Conservation (phyloP, 305 asterid genomes). For the Fraxinus dipetala region DNA sequence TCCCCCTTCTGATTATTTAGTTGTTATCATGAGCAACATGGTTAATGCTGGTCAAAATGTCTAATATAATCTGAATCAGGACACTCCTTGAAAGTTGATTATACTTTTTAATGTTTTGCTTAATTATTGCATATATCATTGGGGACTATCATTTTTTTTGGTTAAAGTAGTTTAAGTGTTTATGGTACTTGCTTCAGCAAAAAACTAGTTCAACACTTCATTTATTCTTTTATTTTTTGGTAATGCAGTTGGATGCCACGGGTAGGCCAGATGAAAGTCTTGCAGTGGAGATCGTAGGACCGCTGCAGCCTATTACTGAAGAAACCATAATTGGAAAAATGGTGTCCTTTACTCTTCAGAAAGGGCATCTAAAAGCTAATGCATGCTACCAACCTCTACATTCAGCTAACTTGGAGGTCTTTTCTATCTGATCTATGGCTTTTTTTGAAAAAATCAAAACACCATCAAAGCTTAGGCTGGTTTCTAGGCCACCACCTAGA, state of each 20-base stretch:
- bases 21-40: conserved; percentile 2
- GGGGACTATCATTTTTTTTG: conserved; percentile 1
- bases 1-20: not conserved
- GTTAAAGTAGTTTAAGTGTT: not conserved
- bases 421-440: conserved; percentile 23
- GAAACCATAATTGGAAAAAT: conserved; percentile 72
- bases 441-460: not conserved
- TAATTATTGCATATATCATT: not conserved
- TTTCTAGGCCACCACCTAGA: not conserved
- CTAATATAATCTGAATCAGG: conserved; percentile 12
- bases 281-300: conserved; percentile 81
- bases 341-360: conserved; percentile 89
- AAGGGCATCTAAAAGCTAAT: conserved; percentile 90
- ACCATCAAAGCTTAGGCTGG: not conserved
- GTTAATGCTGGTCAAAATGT: not conserved
- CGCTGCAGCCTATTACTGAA: conserved; percentile 74
- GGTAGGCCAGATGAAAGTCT: conserved; percentile 99
- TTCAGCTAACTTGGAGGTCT: conserved; percentile 91
- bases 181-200: conserved; percentile 18
- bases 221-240: conserved; percentile 25
- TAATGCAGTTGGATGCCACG: conserved; percentile 86
- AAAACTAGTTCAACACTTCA: not conserved
- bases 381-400: conserved; percentile 79
- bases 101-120: not conserved
- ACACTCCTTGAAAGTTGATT: not conserved